A percentile compares a stretch with the other conserved stretches of the same genome.
phyloP scores from a whole-genome alignment of 1,284 basidiomycete genomes.

The Vanrija sp. region DNA sequence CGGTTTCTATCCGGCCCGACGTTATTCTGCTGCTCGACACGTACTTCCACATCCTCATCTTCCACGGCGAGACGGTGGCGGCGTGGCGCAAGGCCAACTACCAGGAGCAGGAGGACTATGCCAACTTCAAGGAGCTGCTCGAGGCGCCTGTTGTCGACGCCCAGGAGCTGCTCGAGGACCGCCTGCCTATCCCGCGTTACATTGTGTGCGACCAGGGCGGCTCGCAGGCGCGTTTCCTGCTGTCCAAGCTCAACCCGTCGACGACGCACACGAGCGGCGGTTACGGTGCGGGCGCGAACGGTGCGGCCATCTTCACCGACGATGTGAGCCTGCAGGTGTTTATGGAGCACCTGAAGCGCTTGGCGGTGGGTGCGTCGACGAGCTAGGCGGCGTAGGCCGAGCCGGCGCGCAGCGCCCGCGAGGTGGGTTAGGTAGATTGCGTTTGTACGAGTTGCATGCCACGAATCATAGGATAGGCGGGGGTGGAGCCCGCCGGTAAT shows the following conservation, averaged over 20 bases:
- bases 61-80: conserved; percentile 96
- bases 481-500: no score
- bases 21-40: conserved; percentile 97
- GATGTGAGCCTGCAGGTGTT: conserved; percentile 96
- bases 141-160: conserved; percentile 70
- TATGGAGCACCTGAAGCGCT: conserved; percentile 88
- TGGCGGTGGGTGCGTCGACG: conserved; percentile 52
- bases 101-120: conserved; percentile 98
- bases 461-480: no score
- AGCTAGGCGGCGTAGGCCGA: conserved; percentile 24
- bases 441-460: no score
- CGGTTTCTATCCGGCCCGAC: conserved; percentile 94
- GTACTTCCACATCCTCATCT: conserved; percentile 99
- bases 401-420: no score
- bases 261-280: conserved; percentile 89
- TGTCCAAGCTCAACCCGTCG: conserved; percentile 94
- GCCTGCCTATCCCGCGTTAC: conserved; percentile 95
- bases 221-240: conserved; percentile 92
- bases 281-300: conserved; percentile 71
- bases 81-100: conserved; percentile 99
- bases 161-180: conserved; percentile 87
- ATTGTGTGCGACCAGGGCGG: conserved; percentile 98
- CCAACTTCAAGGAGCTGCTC: conserved; percentile 94
- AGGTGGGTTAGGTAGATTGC: no score
- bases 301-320: conserved; percentile 97